Evolutionary conservation across 2,329 filamentous ascomycete species (phyloP), one percentile per base, ranked within the genome.

Genomic region (Alternaria angustiovoidea): DNA sequence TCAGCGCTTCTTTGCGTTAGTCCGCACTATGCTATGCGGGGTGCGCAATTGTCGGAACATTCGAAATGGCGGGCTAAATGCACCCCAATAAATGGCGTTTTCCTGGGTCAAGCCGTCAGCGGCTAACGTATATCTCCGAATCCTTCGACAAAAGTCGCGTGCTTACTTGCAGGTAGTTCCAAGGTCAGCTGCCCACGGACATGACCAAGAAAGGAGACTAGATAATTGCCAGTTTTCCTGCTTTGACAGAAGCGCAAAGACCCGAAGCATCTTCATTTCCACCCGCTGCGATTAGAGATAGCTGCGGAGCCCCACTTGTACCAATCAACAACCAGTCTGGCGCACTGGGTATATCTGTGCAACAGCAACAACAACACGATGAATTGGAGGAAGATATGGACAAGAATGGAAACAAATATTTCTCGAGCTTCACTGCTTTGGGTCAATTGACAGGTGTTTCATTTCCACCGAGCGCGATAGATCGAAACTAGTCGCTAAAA

Each of bases 151-250:
- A 39, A 22, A 28, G 36, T 42, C 44, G 57, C 46, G 5, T 57
- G 47, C 56, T 24, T 20, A n/a, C 38, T 39, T 20, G 14, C 32
- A 38, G 20, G 49, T 30, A 18, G 30, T 0, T 38, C 18, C 2
- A 9, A 55, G 20, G 61, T 68, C 66, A 68, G 61, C 53, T 57
- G 61, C 48, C 43, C 55, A 62, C 63, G 66, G 67, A 54, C 51
- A 54, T 62, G 46, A 41, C 51, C 57, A 42, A 66, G 55, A 57
- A 66, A 66, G 49, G 42, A 63, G 61, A 63, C 43, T 62, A 59
- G 43, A 7, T 36, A 16, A 36, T 6, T 36, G 32, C 11, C 26
- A 39, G 18, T 20, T 39, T n/a, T 39, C 38, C 4, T 20, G 38
- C 8, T 39, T 12, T 11, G 6, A 0, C 32, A 36, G 14, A 9